phyloP scores from a whole-genome alignment of 73 alveolate species.

The Effrenium voratum region DNA sequence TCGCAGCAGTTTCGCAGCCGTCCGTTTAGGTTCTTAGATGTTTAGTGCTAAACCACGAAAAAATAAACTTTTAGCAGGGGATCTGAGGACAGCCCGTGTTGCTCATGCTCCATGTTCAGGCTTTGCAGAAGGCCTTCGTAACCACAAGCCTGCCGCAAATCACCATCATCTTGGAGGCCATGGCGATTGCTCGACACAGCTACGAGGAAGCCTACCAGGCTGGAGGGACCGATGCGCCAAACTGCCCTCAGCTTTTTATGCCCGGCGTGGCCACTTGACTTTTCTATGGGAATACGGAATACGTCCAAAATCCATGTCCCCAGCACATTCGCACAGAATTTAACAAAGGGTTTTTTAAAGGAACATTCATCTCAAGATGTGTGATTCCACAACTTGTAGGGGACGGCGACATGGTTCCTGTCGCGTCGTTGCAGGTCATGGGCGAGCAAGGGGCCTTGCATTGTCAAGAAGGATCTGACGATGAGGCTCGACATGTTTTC shows the following conservation, averaged over 20 bases:
- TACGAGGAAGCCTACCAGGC: conserved; percentile 89
- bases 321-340: too few species aligned
- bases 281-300: too few species aligned
- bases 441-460: conserved; percentile 16
- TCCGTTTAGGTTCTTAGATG: too few species aligned
- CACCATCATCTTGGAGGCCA: conserved; percentile 42
- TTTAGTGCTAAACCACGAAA: too few species aligned
- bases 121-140: conserved; percentile 36
- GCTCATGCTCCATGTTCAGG: not conserved
- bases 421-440: not conserved
- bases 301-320: too few species aligned
- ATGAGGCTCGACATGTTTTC: too few species aligned
- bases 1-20: too few species aligned
- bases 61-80: too few species aligned
- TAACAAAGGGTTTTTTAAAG: too few species aligned
- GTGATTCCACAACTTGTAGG: not conserved
- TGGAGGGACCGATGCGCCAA: not conserved
- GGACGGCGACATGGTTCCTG: too few species aligned
- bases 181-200: conserved; percentile 86
- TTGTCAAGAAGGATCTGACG: not conserved
- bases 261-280: not conserved
- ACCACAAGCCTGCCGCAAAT: conserved; percentile 11
- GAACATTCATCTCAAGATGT: not conserved
- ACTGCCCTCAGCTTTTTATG: not conserved
- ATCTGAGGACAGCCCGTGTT: too few species aligned